Evolutionary conservation across 345 rosid genomes (phyloP).

Genomic region (Camelina sativa): DNA sequence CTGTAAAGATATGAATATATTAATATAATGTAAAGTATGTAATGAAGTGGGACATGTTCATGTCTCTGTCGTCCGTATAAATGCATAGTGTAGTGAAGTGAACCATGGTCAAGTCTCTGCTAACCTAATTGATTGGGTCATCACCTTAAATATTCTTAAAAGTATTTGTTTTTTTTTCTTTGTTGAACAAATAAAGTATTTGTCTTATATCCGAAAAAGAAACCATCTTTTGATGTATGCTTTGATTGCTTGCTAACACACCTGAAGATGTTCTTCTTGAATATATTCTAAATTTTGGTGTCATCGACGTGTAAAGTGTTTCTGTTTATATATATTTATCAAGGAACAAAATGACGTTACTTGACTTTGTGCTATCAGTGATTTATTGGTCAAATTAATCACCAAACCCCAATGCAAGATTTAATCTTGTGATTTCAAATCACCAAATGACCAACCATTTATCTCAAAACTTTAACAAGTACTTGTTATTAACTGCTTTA

Average conservation of each 20-base stretch:
- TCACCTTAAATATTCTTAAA: conserved; percentile 8
- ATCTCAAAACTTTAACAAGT: no score
- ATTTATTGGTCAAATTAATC: no score
- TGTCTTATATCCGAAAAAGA: conserved; percentile 7
- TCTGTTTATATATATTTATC: conserved; percentile 7
- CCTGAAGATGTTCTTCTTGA: conserved; percentile 28
- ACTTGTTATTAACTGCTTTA: no score
- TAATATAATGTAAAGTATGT: background rate
- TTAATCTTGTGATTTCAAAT: no score
- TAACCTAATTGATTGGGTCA: conserved; percentile 24
- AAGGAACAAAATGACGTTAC: conserved; percentile 24
- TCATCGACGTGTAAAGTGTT: conserved; percentile 27
- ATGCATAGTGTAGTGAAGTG: no score
- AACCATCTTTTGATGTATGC: conserved; percentile 1
- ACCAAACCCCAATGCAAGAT: no score
- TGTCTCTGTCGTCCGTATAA: no score
- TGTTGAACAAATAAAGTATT: no score
- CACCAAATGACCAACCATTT: background rate
- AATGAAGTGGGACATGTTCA: background rate
- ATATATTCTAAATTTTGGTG: conserved; percentile 28
- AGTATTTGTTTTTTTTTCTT: background rate
- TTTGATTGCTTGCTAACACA: no score
- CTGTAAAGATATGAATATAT: no score
- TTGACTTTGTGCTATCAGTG: conserved; percentile 5
- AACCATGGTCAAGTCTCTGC: background rate